These are phyloP conservation scores for Mortierella sp. DNA, from an alignment of 371 early-diverging fungal species.

Conservation along the genomic window DNA sequence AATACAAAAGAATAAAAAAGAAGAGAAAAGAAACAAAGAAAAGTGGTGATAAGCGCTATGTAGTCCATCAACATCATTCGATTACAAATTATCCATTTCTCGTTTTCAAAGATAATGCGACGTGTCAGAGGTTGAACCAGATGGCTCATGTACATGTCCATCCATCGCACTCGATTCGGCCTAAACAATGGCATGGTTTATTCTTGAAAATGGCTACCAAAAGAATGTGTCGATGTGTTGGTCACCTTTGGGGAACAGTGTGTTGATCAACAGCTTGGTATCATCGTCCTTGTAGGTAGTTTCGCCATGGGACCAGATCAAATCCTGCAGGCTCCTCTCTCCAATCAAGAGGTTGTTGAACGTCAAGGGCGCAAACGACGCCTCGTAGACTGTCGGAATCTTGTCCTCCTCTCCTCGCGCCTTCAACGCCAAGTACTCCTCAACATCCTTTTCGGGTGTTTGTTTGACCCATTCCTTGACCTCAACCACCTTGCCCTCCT, in stretches of 20 bases:
- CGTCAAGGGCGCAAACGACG: neutral
- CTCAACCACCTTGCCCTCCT: slow-evolving; percentile 7
- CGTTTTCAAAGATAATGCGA: no score
- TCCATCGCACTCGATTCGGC: no score
- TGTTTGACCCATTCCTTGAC: slow-evolving; percentile 4
- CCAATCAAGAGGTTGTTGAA: slow-evolving; percentile 4
- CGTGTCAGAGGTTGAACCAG: no score
- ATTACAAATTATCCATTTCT: no score
- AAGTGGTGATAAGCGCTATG: no score
- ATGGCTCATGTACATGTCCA: no score
- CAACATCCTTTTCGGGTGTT: neutral
- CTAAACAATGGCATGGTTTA: no score
- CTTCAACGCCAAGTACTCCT: neutral
- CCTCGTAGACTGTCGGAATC: neutral
- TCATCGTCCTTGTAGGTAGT: neutral
- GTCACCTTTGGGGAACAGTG: neutral
- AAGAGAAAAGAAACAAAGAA: no score
- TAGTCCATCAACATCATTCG: no score
- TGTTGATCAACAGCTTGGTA: neutral
- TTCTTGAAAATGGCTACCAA: neutral
- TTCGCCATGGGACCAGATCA: slow-evolving; percentile 1
- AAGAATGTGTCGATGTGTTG: neutral
- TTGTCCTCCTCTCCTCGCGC: neutral
- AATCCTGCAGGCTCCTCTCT: neutral
- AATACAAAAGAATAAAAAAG: no score